Evolutionary conservation across 768 basidiomycete species (phyloP), one percentile per base, ranked within the genome.

Genomic region (Pisolithus orientalis): DNA sequence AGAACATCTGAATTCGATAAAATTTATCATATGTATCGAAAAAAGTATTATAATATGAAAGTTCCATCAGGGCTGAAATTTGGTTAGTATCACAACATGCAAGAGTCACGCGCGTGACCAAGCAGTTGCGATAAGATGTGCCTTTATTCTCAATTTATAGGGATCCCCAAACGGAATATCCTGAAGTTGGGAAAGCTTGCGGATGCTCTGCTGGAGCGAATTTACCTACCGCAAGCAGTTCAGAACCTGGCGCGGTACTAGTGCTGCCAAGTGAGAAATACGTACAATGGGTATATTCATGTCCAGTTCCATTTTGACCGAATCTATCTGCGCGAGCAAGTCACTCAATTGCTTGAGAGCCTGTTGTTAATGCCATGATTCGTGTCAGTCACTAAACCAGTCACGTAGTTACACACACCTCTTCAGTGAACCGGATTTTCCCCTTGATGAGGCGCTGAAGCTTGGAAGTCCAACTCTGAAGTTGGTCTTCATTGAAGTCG

Each of bases 391-490:
- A 21, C n/a, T 11, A 5, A 25, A 25, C 49, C 17, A 42, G 27
- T 32, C 32, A 10, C 16, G 40, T 27, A 39, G 38, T 43, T 2
- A 16, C 21, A 28, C 57, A 53, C 49, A 62, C 63, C 58, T 62
- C 55, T 17, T 65, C 61, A 31, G 48, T 53, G 46, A 68, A 17
- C 9, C 17, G 59, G 32, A 66, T 52, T 46, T 59, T 64, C 1
- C 53, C 67, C 48, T 68, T 67, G 52, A 67, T 24, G 43, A 67
- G 67, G 42, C 67, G 65, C n/a, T 67, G 66, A 31, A 67, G 39
- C 13, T 52, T 56, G 4, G 27, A 0, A n/a, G 59, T 51, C 66
- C 66, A 67, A 27, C 25, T 9, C 0, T 16, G n/a, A 0, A 64
- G 25, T 45, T 54, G 53, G 17, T 57, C 57, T 34, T 55, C 56